Evolutionary conservation across 805 yeast genomes (phyloP).

Genomic region (Metschnikowia peoriensis): DNA sequence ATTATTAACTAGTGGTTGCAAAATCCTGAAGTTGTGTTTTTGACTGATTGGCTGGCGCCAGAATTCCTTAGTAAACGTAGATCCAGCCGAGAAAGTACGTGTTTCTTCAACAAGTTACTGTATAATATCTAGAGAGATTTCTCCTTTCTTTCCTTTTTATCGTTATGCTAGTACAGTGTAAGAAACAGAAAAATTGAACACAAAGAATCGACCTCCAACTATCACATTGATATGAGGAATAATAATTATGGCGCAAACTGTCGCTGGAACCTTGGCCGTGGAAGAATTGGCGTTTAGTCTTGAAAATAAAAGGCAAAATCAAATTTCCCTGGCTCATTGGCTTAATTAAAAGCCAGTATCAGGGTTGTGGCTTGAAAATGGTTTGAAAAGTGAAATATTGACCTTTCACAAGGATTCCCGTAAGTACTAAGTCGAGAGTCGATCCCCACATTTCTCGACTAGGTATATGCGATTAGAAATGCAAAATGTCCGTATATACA

Average conservation of each 20-base stretch:
- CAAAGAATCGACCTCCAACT: no score
- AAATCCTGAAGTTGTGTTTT: no score
- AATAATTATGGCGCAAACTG: background rate
- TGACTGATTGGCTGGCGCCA: no score
- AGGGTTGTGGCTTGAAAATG: conserved; percentile 12
- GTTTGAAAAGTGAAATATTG: conserved; percentile 21
- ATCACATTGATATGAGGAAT: no score
- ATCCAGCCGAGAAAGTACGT: no score
- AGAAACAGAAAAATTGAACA: no score
- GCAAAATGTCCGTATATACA: conserved; percentile 22
- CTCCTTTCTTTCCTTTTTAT: no score
- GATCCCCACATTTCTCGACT: conserved; percentile 24
- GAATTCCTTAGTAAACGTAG: no score
- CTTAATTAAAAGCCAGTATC: conserved; percentile 2
- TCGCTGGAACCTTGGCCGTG: background rate
- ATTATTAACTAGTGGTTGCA: no score
- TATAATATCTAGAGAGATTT: no score
- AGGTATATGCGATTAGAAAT: conserved; percentile 20
- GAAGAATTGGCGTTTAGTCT: conserved; percentile 2
- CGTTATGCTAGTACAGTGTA: no score
- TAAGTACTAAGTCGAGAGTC: conserved; percentile 17
- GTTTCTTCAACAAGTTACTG: no score
- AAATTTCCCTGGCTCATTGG: conserved; percentile 2
- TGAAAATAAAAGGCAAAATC: conserved; percentile 2
- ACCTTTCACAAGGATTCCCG: conserved; percentile 25